These are phyloP conservation scores for Leucaena leucocephala DNA, from an alignment of 306 rosid species.

Conservation along the genomic window DNA sequence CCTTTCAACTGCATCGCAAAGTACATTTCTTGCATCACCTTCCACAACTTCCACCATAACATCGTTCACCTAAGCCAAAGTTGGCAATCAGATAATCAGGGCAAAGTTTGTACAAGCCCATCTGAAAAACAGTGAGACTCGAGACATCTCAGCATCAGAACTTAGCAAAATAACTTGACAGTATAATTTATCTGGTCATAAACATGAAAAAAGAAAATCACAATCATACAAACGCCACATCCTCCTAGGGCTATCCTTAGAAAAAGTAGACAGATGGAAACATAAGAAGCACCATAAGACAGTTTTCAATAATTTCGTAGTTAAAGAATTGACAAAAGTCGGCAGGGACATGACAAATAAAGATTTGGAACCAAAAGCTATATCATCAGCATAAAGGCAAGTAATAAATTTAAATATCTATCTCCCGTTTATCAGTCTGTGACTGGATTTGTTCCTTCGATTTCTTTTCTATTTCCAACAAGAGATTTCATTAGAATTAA, in stretches of 20 bases:
- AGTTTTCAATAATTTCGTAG: background rate
- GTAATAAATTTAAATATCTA: background rate
- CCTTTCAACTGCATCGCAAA: constrained; percentile 69
- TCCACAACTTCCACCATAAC: constrained; percentile 55
- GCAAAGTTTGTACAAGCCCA: background rate
- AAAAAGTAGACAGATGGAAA: background rate
- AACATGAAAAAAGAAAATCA: background rate
- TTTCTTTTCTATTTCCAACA: background rate
- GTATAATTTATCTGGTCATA: background rate
- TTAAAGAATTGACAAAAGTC: background rate
- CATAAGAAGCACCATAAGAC: background rate
- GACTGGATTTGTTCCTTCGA: background rate
- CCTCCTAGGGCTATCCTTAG: background rate
- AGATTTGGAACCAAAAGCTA: background rate
- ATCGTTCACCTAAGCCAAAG: constrained; percentile 44
- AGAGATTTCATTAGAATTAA: background rate
- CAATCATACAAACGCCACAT: constrained; percentile 1
- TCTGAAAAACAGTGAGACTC: background rate
- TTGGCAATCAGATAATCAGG: constrained; percentile 15
- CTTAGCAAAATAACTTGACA: background rate
- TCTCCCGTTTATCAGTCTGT: background rate
- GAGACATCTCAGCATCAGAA: constrained; percentile 10
- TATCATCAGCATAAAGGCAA: background rate
- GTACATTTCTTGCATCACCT: constrained; percentile 80
- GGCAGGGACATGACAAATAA: background rate